phyloP scores from a whole-genome alignment of 441 rosid genomes.

The Syzygium malaccense region DNA sequence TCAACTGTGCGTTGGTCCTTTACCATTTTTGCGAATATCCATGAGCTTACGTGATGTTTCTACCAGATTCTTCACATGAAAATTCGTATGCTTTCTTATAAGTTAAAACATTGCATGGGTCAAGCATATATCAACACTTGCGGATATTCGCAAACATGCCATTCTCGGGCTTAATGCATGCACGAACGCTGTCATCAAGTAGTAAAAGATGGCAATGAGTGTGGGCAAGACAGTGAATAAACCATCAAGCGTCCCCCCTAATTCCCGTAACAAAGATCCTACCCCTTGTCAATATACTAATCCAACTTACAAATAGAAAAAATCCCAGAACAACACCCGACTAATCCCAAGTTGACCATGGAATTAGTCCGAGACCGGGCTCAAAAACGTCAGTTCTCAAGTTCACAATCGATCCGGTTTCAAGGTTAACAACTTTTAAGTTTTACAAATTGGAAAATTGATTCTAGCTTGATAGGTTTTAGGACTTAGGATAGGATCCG shows the following conservation, averaged over 20 bases:
- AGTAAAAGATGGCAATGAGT: constrained; percentile 59
- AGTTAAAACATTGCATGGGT: background rate
- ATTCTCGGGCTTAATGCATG: constrained; percentile 82
- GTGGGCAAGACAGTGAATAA: constrained; percentile 69
- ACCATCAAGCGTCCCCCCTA: constrained; percentile 84
- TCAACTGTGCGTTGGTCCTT: background rate
- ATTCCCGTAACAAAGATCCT: constrained; percentile 43
- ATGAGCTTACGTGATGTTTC: background rate
- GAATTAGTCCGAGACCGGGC: accelerated
- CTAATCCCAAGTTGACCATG: accelerated
- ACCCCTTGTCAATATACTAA: background rate
- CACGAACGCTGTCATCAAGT: constrained; percentile 72
- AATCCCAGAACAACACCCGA: background rate
- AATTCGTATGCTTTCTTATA: background rate
- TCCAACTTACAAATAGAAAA: background rate
- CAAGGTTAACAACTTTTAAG: background rate
- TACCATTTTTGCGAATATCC: background rate
- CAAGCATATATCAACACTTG: background rate
- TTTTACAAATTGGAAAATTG: background rate
- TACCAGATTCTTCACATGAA: background rate
- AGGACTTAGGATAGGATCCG: background rate
- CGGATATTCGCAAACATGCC: constrained; percentile 41
- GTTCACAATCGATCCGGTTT: accelerated
- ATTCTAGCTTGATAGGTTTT: background rate
- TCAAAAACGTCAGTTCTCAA: background rate